Percentiles rank a stretch among this genome's conserved stretches.
Conservation (phyloP, 2,329 filamentous ascomycete species). For the Didymella arachidicola region DNA sequence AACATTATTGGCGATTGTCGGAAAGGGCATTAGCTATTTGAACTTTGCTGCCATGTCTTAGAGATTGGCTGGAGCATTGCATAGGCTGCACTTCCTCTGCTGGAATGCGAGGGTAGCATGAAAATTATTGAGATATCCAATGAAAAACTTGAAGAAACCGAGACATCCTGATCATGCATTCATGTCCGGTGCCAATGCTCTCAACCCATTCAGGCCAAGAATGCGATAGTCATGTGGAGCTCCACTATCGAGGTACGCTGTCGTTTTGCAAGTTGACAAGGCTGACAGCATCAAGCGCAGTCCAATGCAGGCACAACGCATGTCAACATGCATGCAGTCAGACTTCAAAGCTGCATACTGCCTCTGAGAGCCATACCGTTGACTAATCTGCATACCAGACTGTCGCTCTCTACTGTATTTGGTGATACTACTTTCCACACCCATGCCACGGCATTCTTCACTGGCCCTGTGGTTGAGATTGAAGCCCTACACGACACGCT, state of each 20-base stretch:
- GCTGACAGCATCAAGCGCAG: neutral
- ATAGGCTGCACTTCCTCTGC: conserved; percentile 28
- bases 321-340: neutral
- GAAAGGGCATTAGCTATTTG: conserved; percentile 12
- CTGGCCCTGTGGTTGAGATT: no score
- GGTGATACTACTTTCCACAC: no score
- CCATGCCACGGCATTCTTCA: no score
- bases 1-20: conserved; percentile 28
- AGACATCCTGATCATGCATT: neutral
- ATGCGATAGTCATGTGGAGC: no score
- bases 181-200: neutral
- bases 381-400: no score
- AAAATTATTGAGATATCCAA: conserved; percentile 26
- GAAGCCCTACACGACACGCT: no score
- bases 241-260: no score
- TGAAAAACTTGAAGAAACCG: conserved; percentile 20
- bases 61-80: conserved; percentile 25
- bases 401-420: no score
- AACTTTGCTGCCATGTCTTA: conserved; percentile 20
- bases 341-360: no score
- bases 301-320: neutral
- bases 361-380: no score
- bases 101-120: conserved; percentile 29
- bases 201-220: no score
- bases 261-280: neutral